Conservation (phyloP, 2,329 filamentous ascomycete species). For the Botrytis elliptica region DNA sequence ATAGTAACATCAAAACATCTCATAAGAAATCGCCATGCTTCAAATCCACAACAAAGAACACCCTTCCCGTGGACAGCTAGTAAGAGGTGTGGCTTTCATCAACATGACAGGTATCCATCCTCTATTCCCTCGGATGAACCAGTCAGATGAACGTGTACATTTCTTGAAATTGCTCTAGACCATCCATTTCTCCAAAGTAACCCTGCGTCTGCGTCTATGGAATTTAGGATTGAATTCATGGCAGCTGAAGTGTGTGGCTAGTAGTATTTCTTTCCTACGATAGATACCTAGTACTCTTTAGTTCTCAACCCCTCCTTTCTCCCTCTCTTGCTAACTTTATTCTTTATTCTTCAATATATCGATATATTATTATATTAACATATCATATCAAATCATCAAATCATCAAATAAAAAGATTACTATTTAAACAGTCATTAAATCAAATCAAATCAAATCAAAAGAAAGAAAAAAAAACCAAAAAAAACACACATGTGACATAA, state of each 20-base stretch:
- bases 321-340: background rate
- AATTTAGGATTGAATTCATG: background rate
- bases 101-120: too few species aligned
- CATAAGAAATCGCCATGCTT: too few species aligned
- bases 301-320: too few species aligned
- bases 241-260: background rate
- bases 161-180: background rate
- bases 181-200: background rate
- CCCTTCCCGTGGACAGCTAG: too few species aligned
- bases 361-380: too few species aligned
- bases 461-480: background rate
- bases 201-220: background rate
- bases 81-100: background rate
- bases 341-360: too few species aligned
- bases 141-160: background rate
- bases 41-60: too few species aligned
- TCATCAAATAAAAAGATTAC: too few species aligned
- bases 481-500: too few species aligned
- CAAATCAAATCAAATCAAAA: background rate
- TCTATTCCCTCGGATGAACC: background rate
- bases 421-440: too few species aligned
- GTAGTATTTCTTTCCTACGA: background rate
- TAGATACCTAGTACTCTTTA: background rate
- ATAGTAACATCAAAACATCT: too few species aligned
- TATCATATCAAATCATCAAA: too few species aligned